Conservation (phyloP, 2,329 filamentous ascomycete genomes). For the Trichoderma breve region DNA sequence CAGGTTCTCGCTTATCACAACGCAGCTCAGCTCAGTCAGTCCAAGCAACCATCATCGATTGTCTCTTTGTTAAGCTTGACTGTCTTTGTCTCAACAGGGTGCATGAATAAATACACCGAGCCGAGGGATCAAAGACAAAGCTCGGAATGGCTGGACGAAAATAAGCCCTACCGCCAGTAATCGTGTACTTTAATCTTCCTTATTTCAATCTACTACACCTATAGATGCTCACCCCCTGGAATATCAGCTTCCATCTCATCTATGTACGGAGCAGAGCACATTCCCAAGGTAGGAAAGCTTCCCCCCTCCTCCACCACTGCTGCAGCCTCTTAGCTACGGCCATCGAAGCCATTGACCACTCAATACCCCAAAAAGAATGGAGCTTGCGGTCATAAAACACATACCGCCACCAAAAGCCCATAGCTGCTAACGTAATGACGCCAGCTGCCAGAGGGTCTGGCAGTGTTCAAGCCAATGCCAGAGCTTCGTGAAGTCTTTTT, state of each 20-base stretch:
- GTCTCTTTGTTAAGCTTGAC: not conserved
- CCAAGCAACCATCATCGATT: not conserved
- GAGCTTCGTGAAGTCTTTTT: not conserved
- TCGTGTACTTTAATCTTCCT: not conserved
- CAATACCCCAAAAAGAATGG: not conserved
- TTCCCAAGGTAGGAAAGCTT: not conserved
- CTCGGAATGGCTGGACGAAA: not conserved
- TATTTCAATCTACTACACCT: not conserved
- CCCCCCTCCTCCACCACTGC: not conserved
- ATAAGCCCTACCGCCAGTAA: not conserved
- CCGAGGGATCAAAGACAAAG: not conserved
- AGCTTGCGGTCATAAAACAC: not conserved
- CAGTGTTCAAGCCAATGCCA: not conserved
- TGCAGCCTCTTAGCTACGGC: constrained; percentile 1
- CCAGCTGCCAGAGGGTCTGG: not conserved
- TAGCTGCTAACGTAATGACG: constrained; percentile 1
- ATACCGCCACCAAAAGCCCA: not conserved
- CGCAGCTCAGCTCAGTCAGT: not conserved
- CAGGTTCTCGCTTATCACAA: not conserved
- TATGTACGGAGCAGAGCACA: not conserved
- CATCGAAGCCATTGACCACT: not conserved
- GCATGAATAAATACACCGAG: not conserved
- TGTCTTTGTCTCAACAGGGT: not conserved
- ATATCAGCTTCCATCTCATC: not conserved
- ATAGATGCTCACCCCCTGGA: not conserved